Conservation (phyloP, 257 asterid genomes). For the Solanum lignicaule region DNA sequence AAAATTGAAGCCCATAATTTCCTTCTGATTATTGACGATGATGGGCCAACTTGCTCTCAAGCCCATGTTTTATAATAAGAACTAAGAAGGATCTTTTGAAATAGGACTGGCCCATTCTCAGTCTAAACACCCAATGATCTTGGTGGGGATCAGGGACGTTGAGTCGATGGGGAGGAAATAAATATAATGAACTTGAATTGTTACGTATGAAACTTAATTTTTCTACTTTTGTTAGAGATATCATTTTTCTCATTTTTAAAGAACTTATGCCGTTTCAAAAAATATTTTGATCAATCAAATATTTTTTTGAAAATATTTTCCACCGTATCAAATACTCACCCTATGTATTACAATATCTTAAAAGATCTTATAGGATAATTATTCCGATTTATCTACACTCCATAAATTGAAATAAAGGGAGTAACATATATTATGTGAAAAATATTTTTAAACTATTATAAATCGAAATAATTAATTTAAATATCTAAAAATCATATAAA, state of each 20-base stretch:
- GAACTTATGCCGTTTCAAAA: not conserved
- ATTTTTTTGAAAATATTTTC: not conserved
- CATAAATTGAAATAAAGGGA: too few relatives aligned
- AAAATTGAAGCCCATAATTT: too few relatives aligned
- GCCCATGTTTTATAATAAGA: too few relatives aligned
- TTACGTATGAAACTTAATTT: not conserved
- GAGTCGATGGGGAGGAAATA: not conserved
- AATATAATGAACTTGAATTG: not conserved
- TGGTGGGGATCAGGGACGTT: not conserved
- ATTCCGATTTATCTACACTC: too few relatives aligned
- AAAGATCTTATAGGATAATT: too few relatives aligned
- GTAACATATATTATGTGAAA: too few relatives aligned
- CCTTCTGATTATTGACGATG: too few relatives aligned
- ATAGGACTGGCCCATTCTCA: not conserved
- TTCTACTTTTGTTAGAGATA: not conserved
- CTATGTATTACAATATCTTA: too few relatives aligned
- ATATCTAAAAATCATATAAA: not conserved
- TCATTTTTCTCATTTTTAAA: not conserved
- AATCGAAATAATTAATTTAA: too few relatives aligned
- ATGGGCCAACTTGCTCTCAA: too few relatives aligned
- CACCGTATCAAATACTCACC: not conserved
- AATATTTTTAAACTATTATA: too few relatives aligned
- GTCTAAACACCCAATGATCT: not conserved
- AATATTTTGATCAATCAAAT: not conserved
- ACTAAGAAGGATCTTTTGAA: not conserved